Conservation (phyloP, 495 filamentous ascomycete genomes). For the Eremomyces bilateralis region DNA sequence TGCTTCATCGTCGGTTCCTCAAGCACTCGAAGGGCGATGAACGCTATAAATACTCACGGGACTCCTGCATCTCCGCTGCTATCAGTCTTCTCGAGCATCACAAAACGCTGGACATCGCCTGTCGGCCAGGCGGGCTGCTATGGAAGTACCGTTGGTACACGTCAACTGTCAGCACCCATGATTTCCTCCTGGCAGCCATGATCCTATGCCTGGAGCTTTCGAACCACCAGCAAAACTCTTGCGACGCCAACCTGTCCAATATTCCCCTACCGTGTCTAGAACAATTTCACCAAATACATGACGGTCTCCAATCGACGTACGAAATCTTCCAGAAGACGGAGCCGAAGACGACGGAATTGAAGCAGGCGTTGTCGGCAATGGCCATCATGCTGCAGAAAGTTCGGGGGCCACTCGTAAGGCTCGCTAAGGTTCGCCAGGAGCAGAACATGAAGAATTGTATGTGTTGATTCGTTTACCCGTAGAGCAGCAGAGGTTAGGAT, state of each 20-base stretch:
- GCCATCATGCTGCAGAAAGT: too few species aligned
- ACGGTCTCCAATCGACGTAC: constrained; percentile 6
- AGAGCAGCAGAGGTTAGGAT: too few species aligned
- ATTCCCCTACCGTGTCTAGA: neutral
- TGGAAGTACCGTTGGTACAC: constrained; percentile 27
- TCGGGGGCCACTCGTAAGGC: too few species aligned
- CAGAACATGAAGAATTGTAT: too few species aligned
- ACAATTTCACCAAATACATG: constrained; percentile 3
- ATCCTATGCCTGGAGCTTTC: constrained; percentile 29
- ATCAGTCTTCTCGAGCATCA: constrained; percentile 22
- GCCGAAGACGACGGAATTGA: too few species aligned
- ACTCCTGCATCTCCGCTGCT: constrained; percentile 23
- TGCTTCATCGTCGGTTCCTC: constrained; percentile 24
- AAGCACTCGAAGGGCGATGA: constrained; percentile 13
- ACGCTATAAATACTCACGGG: constrained; percentile 16
- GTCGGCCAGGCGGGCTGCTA: constrained; percentile 21
- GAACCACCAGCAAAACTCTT: constrained; percentile 3
- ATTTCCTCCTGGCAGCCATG: constrained; percentile 31
- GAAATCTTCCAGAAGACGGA: constrained; percentile 8
- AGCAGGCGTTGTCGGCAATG: too few species aligned
- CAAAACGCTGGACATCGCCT: constrained; percentile 17
- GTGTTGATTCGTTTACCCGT: too few species aligned
- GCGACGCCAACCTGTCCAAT: too few species aligned
- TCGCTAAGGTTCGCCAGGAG: too few species aligned
- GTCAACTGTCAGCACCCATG: constrained; percentile 22